Percentiles rank a stretch among this genome's conserved stretches.
Conservation (phyloP, 1,284 basidiomycete species). For the Gomphus bonarii region DNA sequence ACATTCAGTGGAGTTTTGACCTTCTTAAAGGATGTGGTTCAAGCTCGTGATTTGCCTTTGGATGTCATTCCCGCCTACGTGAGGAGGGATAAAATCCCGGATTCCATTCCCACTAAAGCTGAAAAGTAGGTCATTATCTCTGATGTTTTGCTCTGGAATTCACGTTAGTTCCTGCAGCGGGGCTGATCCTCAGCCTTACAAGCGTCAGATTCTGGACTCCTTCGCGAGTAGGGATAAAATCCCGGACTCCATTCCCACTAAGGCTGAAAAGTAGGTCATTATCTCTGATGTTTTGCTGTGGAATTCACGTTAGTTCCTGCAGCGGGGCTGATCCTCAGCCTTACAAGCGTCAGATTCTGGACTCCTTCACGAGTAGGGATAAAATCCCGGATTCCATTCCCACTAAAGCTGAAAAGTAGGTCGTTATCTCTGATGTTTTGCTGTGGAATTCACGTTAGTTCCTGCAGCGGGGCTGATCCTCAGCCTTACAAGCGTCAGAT, state of each 20-base stretch:
- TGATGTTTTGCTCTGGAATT: neutral
- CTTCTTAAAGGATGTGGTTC: neutral
- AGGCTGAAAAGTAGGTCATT: no score
- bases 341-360: neutral
- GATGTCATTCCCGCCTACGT: conserved; percentile 1
- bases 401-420: neutral
- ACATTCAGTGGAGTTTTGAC: neutral
- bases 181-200: neutral
- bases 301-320: neutral
- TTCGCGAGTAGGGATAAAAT: neutral
- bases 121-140: neutral
- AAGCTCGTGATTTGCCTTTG: neutral
- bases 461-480: neutral
- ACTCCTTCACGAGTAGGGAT: neutral
- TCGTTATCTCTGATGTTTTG: neutral
- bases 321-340: conserved; percentile 1
- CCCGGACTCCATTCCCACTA: neutral
- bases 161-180: neutral
- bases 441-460: neutral
- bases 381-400: neutral
- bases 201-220: no score
- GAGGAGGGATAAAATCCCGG: conserved; percentile 1
- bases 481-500: neutral
- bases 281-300: neutral
- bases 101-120: neutral